A percentile compares a stretch with the other conserved stretches of the same genome.
Conservation (phyloP, 2,329 filamentous ascomycete species). For the Fusarium luffae region DNA sequence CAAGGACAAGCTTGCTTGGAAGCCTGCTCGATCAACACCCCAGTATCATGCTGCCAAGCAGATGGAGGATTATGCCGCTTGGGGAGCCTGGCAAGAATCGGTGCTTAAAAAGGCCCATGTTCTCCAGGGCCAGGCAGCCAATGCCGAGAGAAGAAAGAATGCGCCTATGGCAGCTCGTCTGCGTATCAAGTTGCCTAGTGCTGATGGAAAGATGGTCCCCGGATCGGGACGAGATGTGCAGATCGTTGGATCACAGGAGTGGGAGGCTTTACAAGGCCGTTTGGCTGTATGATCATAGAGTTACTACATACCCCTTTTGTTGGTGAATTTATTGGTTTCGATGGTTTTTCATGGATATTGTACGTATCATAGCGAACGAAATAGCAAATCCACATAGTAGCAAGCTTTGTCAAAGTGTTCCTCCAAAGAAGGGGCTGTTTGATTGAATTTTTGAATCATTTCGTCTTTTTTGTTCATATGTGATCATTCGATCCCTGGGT, state of each 20-base stretch:
- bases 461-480: constrained; percentile 29
- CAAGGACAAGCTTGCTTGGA: constrained; percentile 72
- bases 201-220: constrained; percentile 57
- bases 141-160: constrained; percentile 42
- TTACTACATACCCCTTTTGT: constrained; percentile 42
- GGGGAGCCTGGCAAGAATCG: constrained; percentile 67
- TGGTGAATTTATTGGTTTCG: constrained; percentile 24
- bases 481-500: constrained; percentile 36
- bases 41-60: constrained; percentile 74
- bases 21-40: constrained; percentile 70
- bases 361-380: constrained; percentile 28
- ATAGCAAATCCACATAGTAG: constrained; percentile 25
- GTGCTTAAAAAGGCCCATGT: constrained; percentile 66
- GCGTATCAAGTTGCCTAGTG: constrained; percentile 61
- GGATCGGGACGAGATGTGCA: constrained; percentile 57
- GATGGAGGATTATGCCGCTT: constrained; percentile 72
- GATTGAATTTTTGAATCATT: constrained; percentile 29
- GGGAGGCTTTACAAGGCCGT: constrained; percentile 64
- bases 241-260: constrained; percentile 65
- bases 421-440: constrained; percentile 8
- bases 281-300: constrained; percentile 47
- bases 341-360: constrained; percentile 25
- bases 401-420: constrained; percentile 26
- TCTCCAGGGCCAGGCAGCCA: constrained; percentile 39
- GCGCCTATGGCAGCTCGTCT: constrained; percentile 58